A percentile compares a stretch with the other conserved stretches of the same genome.
Conservation (phyloP, 352 stramenopile genomes). For the Globisporangium cylindrosporum region DNA sequence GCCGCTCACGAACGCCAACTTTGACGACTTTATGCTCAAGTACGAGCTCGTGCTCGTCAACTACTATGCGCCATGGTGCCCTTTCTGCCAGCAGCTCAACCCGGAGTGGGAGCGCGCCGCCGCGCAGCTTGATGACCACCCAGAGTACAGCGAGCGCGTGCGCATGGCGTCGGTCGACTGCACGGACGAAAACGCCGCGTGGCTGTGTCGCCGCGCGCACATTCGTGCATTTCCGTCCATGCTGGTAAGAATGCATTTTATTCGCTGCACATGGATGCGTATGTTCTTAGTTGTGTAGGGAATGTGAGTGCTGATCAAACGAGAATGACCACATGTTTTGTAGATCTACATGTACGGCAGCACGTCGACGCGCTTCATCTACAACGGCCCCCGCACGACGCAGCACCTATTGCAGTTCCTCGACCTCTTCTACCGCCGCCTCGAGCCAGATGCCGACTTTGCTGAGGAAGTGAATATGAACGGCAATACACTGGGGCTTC, state of each 20-base stretch:
- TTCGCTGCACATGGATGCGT: not conserved
- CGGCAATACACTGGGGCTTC: conserved; percentile 40
- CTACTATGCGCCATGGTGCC: conserved; percentile 83
- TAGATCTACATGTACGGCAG: conserved; percentile 85
- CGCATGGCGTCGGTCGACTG: conserved; percentile 81
- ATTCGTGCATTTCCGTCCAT: conserved; percentile 84
- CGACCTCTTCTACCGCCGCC: conserved; percentile 78
- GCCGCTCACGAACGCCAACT: conserved; percentile 59
- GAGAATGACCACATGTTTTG: not conserved
- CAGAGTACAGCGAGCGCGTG: conserved; percentile 77
- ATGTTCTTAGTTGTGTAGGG: not conserved
- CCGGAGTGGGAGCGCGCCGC: conserved; percentile 77
- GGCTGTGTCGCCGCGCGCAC: conserved; percentile 65
- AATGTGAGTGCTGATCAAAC: not conserved
- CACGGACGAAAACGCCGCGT: conserved; percentile 54
- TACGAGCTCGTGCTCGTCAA: conserved; percentile 86
- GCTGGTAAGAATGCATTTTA: conserved; percentile 24
- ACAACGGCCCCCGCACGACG: conserved; percentile 72
- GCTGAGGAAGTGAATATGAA: conserved; percentile 74
- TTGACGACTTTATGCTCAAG: conserved; percentile 79
- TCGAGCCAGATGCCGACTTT: conserved; percentile 78
- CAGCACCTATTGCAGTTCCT: conserved; percentile 78
- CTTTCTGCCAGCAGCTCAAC: conserved; percentile 69
- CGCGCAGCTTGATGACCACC: conserved; percentile 64
- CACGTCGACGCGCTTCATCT: conserved; percentile 76